Evolutionary conservation across 352 stramenopile species (phyloP), one percentile per base, ranked within the genome.

Genomic region (Globisporangium radiosum): DNA sequence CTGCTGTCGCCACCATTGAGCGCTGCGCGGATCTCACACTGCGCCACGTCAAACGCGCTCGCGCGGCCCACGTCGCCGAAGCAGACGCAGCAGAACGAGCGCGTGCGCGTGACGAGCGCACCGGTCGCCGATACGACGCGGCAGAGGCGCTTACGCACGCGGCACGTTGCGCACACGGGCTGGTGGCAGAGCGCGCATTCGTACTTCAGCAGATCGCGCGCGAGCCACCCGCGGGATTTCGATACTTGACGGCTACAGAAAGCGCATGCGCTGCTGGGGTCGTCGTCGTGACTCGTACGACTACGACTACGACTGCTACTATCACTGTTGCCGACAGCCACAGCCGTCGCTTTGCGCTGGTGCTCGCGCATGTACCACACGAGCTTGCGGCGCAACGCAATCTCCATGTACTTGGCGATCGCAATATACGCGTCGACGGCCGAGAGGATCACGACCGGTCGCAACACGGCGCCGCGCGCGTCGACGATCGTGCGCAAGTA

Each of bases 371-470:
- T 8, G 10, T 40, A 36, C 57, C 57, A 63, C 25, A 43, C 4
- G 19, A 56, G 25, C n/a, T 63, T 57, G 42, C 57, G 56, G 9
- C 25, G n/a, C 13, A 47, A 40, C 37, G 49, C 33, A 36, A 48
- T 57, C 40, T 63, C 49, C 36, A 63, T 42, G 57, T 44, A 44
- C 40, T 51, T 50, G 8, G 11, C 36, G 25, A 56, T 51, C 25
- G 45, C 43, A n/a, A 64, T 49, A n/a, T 49, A 52, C 42, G 45
- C 55, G n/a, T 64, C 52, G 36, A 53, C 58, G 1, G 42, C 58
- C 3, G 52, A 43, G 36, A 38, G 19, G 10, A 64, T 33, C 9
- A 54, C 43, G 5, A 64, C 15, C 37, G 38, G 14, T 14, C 42
- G n/a, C 3, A 53, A 13, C 10, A 44, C 15, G 36, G 15, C 42